Evolutionary conservation across 129 eudicot genomes (phyloP).

Genomic region (Artemisia argyi): DNA sequence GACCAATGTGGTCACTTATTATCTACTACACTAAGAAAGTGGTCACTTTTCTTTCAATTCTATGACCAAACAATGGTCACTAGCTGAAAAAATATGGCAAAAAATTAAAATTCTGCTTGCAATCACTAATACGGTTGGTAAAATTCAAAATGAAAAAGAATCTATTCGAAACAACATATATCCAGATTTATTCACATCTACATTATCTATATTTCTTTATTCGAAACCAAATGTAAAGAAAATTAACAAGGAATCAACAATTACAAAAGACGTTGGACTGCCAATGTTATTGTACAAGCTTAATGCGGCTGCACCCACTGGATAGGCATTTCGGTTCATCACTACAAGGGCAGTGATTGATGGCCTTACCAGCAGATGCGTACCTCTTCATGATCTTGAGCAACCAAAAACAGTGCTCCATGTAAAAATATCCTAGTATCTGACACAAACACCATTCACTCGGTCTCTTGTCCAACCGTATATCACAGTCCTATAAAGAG

Average conservation of each 20-base stretch:
- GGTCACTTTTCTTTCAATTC: too few species aligned
- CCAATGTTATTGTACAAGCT: slow-evolving; percentile 24
- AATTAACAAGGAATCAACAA: background rate
- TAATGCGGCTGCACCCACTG: slow-evolving; percentile 9
- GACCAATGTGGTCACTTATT: too few species aligned
- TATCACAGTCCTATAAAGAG: slow-evolving; percentile 75
- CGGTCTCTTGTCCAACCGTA: slow-evolving; percentile 35
- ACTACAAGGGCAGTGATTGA: background rate
- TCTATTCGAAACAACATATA: too few species aligned
- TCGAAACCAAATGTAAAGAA: background rate
- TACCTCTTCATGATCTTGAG: slow-evolving; percentile 11
- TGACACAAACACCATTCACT: slow-evolving; percentile 36
- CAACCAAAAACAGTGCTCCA: slow-evolving; percentile 14
- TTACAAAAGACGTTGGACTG: slow-evolving; percentile 12
- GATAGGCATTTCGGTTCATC: slow-evolving; percentile 8
- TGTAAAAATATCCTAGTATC: background rate
- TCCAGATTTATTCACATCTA: too few species aligned
- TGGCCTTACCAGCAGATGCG: slow-evolving; percentile 27
- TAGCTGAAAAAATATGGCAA: too few species aligned
- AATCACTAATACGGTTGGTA: too few species aligned
- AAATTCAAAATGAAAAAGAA: too few species aligned
- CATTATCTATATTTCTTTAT: too few species aligned
- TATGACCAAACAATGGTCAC: too few species aligned
- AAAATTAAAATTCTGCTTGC: too few species aligned
- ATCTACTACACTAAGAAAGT: too few species aligned